Conservation (phyloP, 345 rosid species). For the Bruguiera sexangula region DNA sequence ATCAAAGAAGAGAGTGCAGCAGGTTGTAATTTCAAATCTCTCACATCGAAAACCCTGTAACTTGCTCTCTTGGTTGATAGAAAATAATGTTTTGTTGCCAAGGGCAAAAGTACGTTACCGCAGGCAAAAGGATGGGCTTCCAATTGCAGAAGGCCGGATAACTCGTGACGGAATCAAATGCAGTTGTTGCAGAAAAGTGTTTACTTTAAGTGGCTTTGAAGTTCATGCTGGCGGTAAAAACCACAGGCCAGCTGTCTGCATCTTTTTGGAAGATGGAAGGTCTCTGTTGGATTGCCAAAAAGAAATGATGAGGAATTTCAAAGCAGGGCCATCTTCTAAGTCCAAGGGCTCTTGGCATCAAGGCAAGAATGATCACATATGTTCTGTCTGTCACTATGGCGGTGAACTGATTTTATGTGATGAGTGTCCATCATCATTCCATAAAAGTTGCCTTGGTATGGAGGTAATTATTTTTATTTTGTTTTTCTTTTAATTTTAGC, state of each 20-base stretch:
- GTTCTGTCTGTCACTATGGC: constrained; percentile 79
- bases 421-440: constrained; percentile 83
- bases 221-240: constrained; percentile 47
- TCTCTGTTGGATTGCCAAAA: constrained; percentile 64
- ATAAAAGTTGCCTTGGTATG: constrained; percentile 62
- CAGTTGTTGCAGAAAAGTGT: constrained; percentile 53
- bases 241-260: constrained; percentile 46
- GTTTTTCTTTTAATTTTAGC: background rate
- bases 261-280: constrained; percentile 71
- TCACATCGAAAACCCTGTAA: constrained; percentile 45
- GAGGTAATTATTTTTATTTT: constrained; percentile 20
- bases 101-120: constrained; percentile 51
- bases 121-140: constrained; percentile 23
- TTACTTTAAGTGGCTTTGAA: constrained; percentile 46
- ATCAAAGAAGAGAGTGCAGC: constrained; percentile 52
- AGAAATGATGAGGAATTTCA: constrained; percentile 30
- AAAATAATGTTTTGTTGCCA: constrained; percentile 52
- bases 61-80: constrained; percentile 70
- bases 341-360: constrained; percentile 30
- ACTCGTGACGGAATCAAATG: constrained; percentile 69
- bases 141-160: constrained; percentile 50
- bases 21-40: constrained; percentile 30
- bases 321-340: constrained; percentile 18
- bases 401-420: constrained; percentile 77
- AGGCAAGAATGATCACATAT: constrained; percentile 52